Base-by-base conservation (phyloP, 2,329 filamentous ascomycete species). In the Fusarium denticulatum region DNA sequence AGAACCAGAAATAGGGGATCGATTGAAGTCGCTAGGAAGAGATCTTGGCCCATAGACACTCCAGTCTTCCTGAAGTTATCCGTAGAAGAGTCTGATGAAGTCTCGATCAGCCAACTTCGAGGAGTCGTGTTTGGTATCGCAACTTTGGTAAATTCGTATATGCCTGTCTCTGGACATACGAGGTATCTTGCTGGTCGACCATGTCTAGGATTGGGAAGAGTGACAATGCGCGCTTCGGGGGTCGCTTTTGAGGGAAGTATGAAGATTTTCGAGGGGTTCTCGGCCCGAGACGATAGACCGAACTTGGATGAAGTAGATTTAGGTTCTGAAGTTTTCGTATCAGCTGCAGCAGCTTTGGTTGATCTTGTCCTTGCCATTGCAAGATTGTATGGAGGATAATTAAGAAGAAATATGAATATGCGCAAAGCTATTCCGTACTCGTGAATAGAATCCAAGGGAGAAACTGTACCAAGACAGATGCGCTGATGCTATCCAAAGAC, bases 1-100 rank as follows among this genome's bases (percentile, higher is more conserved):
- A 98, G 85, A 7, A 97, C 80, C 57, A 98, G 86, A 83, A 98
- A 98, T 7, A 98, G 79, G 10, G 94, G 88, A 81, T 99, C 96
- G 61, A 97, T 86, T 5, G 91, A 89, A 3, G 96, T 97, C 14
- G 96, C 94, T 67, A 98, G 83, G 77, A 93, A 92, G n/a, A 98
- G 84, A 67, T 95, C 91, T 39, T 94, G 90, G 47, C 87, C 87
- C 77, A 91, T 91, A 39, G 91, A 88, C 30, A 94, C 75, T 32
- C 80, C 76, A 37, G 75, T 72, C 32, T 74, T 73, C 8, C 39
- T 61, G 46, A 60, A 59, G 75, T 70, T 40, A 58, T 73, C 61
- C 49, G 36, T 22, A 26, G 46, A 32, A 37, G 42, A 71, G n/a
- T 71, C 53, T 39, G 60, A 39, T 67, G 66, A 26, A 71, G 75